A percentile compares a stretch with the other conserved stretches of the same genome.
Conservation (phyloP, 495 filamentous ascomycete species). For the Podospora pseudopauciseta region DNA sequence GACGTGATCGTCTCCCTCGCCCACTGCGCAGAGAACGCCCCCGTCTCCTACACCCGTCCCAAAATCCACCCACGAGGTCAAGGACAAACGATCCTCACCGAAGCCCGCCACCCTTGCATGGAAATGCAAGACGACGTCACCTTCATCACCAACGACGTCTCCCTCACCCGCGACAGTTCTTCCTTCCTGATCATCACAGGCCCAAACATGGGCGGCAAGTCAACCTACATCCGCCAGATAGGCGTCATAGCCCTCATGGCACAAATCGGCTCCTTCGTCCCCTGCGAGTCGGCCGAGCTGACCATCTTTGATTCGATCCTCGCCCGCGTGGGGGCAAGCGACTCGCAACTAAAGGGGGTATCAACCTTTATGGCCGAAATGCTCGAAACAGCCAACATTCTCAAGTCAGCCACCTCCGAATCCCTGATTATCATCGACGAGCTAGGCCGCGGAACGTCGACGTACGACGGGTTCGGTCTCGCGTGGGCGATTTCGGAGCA, state of each 20-base stretch:
- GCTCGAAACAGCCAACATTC: conserved; percentile 97
- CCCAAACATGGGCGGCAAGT: conserved; percentile 99
- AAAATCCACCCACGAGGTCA: conserved; percentile 87
- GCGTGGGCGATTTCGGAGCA: conserved; percentile 99
- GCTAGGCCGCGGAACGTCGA: conserved; percentile 95
- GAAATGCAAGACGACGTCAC: conserved; percentile 98
- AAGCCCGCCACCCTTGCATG: conserved; percentile 96
- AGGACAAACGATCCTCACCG: conserved; percentile 85
- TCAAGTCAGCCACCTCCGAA: conserved; percentile 92
- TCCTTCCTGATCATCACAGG: conserved; percentile 97
- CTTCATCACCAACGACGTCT: conserved; percentile 98
- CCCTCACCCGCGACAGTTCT: conserved; percentile 71
- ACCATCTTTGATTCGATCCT: conserved; percentile 98
- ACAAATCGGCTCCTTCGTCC: conserved; percentile 95
- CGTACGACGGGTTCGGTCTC: conserved; percentile 96
- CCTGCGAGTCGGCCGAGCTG: conserved; percentile 82
- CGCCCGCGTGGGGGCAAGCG: conserved; percentile 89
- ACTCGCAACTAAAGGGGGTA: conserved; percentile 95
- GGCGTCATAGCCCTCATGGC: conserved; percentile 98
- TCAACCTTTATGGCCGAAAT: conserved; percentile 99
- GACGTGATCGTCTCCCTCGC: conserved; percentile 97
- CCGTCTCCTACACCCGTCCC: conserved; percentile 83
- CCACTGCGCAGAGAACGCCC: conserved; percentile 90
- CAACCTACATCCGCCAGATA: conserved; percentile 96
- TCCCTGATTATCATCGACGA: conserved; percentile 98